Conservation (phyloP, 2,329 filamentous ascomycete species). For the Colletotrichum chlorophyti region DNA sequence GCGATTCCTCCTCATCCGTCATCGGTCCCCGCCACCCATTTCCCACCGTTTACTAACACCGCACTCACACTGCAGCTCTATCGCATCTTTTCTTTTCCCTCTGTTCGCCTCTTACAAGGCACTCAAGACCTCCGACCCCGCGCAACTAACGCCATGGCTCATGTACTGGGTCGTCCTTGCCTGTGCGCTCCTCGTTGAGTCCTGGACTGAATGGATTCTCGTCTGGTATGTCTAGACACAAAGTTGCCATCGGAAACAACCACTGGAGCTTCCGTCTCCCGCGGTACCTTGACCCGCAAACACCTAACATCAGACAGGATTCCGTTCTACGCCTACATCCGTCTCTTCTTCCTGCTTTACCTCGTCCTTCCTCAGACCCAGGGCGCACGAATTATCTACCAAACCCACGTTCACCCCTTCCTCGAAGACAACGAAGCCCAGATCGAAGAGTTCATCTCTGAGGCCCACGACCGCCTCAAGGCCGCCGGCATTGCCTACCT, state of each 20-base stretch:
- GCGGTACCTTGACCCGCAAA: neutral
- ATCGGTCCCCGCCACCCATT: neutral
- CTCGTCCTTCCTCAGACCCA: constrained; percentile 98
- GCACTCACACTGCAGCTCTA: constrained; percentile 61
- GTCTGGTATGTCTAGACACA: constrained; percentile 65
- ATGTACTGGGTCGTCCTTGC: constrained; percentile 99
- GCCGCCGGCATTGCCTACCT: constrained; percentile 79
- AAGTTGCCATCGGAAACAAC: neutral
- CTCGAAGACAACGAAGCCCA: constrained; percentile 83
- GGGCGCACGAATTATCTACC: constrained; percentile 86
- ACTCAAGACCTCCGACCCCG: constrained; percentile 88
- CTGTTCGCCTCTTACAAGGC: constrained; percentile 98
- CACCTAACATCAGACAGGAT: constrained; percentile 59
- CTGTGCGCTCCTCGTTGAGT: constrained; percentile 81
- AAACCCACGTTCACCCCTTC: constrained; percentile 85
- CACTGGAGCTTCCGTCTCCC: neutral
- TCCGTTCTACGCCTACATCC: constrained; percentile 92
- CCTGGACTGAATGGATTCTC: constrained; percentile 86
- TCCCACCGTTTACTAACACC: constrained; percentile 7
- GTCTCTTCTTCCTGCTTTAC: constrained; percentile 87
- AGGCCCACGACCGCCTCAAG: constrained; percentile 79
- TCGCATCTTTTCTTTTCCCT: constrained; percentile 90
- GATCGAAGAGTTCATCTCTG: constrained; percentile 90
- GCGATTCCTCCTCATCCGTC: neutral
- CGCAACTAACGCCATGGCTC: constrained; percentile 92